Conservation (phyloP, 345 rosid species). For the Arabidopsis suecica region DNA sequence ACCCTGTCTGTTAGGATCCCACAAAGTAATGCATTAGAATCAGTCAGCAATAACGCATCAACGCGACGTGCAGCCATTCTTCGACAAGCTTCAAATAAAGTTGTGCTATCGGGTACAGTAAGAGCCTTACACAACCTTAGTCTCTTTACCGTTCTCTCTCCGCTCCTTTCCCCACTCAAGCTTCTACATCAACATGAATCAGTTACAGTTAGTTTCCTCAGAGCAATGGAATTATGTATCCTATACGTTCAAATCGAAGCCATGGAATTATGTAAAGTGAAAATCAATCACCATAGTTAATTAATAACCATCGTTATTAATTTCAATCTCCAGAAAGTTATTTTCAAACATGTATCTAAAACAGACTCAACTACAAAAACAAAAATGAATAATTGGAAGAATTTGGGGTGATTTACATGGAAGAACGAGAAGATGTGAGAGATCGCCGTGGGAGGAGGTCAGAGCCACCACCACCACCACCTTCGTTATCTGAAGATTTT, state of each 20-base stretch:
- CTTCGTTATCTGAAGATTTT: slow-evolving; percentile 57
- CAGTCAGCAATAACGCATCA: slow-evolving; percentile 92
- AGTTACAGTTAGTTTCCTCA: too few relatives aligned
- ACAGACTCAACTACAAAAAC: not conserved
- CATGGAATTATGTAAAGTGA: not conserved
- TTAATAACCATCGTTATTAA: not conserved
- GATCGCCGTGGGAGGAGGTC: slow-evolving; percentile 61
- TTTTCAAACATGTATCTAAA: not conserved
- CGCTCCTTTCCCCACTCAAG: slow-evolving; percentile 54
- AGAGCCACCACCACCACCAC: slow-evolving; percentile 41
- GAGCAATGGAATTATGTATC: not conserved
- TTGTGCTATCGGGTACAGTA: slow-evolving; percentile 86
- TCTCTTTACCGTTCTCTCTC: slow-evolving; percentile 88
- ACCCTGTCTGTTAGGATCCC: slow-evolving; percentile 99
- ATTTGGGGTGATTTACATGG: slow-evolving; percentile 51
- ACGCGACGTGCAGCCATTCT: slow-evolving; percentile 94
- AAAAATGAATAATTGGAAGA: not conserved
- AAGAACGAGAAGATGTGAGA: slow-evolving; percentile 62
- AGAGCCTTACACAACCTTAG: slow-evolving; percentile 83
- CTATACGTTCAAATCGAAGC: not conserved
- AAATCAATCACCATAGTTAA: not conserved
- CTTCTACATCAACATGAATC: slow-evolving; percentile 52
- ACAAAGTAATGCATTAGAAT: slow-evolving; percentile 90
- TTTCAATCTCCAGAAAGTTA: not conserved
- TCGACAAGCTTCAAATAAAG: slow-evolving; percentile 79